Conservation (phyloP, 108 stramenopile species). For the Stephanodiscus triporus region DNA sequence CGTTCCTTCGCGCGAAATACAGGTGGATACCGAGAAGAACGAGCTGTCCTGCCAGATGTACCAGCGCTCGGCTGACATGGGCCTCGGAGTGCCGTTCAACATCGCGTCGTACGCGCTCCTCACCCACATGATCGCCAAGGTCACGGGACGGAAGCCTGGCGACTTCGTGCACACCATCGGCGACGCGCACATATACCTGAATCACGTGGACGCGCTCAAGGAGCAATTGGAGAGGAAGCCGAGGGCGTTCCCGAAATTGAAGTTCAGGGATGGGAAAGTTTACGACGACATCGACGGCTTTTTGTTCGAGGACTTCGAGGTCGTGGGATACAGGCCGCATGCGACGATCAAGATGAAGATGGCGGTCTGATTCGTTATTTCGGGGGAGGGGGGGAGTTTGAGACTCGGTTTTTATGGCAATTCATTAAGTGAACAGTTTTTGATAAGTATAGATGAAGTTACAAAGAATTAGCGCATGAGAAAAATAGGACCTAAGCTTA, state of each 20-base stretch:
- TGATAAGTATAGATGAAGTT: too few species aligned
- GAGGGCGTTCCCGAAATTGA: constrained; percentile 93
- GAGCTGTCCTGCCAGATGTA: constrained; percentile 99
- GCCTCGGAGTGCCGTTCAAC: constrained; percentile 99
- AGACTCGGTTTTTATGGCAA: too few species aligned
- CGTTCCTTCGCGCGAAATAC: neutral
- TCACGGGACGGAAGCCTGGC: constrained; percentile 93
- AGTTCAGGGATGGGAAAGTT: constrained; percentile 78
- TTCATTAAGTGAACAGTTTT: too few species aligned
- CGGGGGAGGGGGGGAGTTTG: too few species aligned
- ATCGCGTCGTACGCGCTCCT: constrained; percentile 98
- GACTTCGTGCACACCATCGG: constrained; percentile 99
- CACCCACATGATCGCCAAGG: constrained; percentile 94
- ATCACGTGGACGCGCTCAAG: constrained; percentile 97
- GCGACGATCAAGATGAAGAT: constrained; percentile 98
- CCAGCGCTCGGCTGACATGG: constrained; percentile 99
- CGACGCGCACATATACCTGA: constrained; percentile 98
- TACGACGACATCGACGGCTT: constrained; percentile 91
- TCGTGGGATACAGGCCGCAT: constrained; percentile 95
- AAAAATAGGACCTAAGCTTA: too few species aligned
- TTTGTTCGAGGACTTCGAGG: constrained; percentile 86
- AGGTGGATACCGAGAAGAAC: constrained; percentile 85
- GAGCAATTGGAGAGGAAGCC: constrained; percentile 94
- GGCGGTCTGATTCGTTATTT: constrained; percentile 82
- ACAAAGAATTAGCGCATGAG: too few species aligned